Conservation (phyloP, 139 green algal genomes). For the Zygnema cylindricum region DNA sequence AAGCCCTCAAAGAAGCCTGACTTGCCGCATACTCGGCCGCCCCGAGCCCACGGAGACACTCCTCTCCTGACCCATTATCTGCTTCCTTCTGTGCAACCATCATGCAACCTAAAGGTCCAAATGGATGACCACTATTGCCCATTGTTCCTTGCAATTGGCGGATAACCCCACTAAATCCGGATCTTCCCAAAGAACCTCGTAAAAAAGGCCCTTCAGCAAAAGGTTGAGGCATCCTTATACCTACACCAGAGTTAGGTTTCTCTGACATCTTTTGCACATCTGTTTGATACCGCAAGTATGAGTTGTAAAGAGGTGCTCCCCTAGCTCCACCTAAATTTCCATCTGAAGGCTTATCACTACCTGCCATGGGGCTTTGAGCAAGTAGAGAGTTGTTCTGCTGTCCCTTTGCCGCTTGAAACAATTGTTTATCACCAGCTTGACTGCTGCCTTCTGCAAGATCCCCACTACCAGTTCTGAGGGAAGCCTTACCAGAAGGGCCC, state of each 20-base stretch:
- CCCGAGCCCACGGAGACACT: not conserved
- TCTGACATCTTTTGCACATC: not conserved
- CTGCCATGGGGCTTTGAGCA: not conserved
- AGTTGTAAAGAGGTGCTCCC: not conserved
- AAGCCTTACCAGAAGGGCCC: not conserved
- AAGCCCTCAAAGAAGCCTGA: slow-evolving; percentile 1
- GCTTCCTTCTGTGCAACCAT: not conserved
- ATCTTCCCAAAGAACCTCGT: not conserved
- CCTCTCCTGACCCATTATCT: not conserved
- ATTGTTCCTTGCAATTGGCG: not conserved
- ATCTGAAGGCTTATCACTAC: not conserved
- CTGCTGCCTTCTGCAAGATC: not conserved
- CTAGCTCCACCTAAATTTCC: not conserved
- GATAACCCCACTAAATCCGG: not conserved
- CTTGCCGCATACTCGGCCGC: slow-evolving; percentile 5
- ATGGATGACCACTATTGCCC: not conserved
- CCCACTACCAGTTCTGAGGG: not conserved
- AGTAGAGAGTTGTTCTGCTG: not conserved
- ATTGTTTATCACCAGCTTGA: not conserved
- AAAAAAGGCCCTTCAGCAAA: not conserved
- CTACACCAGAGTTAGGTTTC: not conserved
- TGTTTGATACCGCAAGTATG: not conserved
- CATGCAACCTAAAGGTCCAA: not conserved
- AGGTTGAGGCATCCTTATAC: not conserved
- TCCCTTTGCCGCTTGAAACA: not conserved